These are phyloP conservation scores for Gaultheria prostrata DNA, from an alignment of 148 eudicot species.

Conservation along the genomic window DNA sequence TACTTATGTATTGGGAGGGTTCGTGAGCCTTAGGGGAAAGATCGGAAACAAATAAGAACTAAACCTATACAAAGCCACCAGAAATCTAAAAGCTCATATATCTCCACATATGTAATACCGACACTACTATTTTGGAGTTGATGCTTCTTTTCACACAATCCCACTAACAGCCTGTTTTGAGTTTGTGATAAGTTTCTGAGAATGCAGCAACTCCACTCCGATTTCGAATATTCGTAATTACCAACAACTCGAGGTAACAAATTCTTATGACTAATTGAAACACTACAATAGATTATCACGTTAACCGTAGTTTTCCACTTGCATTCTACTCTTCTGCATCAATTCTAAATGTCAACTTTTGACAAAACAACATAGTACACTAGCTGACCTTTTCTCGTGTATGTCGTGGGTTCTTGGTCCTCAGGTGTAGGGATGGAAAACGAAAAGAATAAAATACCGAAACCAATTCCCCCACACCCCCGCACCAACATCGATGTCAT, in stretches of 20 bases:
- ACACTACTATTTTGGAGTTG: too few species aligned
- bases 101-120: too few species aligned
- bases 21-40: too few species aligned
- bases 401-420: background rate
- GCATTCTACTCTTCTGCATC: background rate
- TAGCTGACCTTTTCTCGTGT: background rate
- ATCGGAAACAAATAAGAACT: too few species aligned
- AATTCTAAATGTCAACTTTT: background rate
- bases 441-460: background rate
- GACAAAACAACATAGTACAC: background rate
- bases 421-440: background rate
- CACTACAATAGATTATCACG: background rate
- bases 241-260: background rate
- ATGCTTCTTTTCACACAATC: too few species aligned
- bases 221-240: background rate
- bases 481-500: background rate
- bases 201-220: background rate
- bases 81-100: too few species aligned
- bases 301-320: background rate
- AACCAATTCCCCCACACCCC: background rate
- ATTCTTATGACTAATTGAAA: background rate
- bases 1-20: too few species aligned
- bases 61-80: too few species aligned
- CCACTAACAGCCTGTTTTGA: background rate
- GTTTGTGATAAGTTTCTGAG: background rate